Percentiles rank a stretch among this genome's conserved stretches.
phyloP scores from a whole-genome alignment of 257 asterid species.

The Fraxinus quadrangulata region DNA sequence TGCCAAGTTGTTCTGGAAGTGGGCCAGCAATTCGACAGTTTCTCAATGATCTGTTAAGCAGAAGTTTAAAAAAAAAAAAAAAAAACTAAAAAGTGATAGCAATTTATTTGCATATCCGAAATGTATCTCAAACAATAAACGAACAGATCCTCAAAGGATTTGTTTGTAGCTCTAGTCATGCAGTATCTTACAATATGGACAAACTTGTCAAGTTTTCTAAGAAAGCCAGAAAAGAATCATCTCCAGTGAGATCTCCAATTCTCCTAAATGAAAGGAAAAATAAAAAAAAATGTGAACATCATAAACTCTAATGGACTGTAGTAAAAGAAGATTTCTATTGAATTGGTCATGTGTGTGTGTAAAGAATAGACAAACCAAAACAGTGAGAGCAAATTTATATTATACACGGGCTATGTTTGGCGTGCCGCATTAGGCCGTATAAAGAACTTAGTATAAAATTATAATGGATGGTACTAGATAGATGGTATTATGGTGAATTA shows the following conservation, averaged over 20 bases:
- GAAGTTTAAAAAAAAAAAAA: neutral
- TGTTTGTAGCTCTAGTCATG: conserved; percentile 1
- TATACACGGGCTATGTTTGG: neutral
- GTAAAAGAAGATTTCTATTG: neutral
- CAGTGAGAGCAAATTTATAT: neutral
- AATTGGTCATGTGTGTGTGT: neutral
- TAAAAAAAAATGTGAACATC: neutral
- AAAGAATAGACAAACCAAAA: neutral
- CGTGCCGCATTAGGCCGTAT: too few relatives aligned
- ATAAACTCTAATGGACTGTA: neutral
- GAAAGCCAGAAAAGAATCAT: conserved; percentile 52
- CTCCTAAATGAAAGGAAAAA: conserved; percentile 39
- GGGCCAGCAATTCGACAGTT: conserved; percentile 51
- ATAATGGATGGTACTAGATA: too few relatives aligned
- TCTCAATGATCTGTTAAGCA: conserved; percentile 54
- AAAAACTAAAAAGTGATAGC: neutral
- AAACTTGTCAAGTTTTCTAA: conserved; percentile 49
- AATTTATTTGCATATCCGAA: neutral
- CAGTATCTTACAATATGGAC: conserved; percentile 53
- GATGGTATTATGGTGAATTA: too few relatives aligned
- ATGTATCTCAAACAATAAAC: neutral
- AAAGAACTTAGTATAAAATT: too few relatives aligned
- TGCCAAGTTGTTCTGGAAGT: conserved; percentile 49
- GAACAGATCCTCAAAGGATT: conserved; percentile 13
- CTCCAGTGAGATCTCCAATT: conserved; percentile 51